A percentile compares a stretch with the other conserved stretches of the same genome.
These are phyloP conservation scores for Rosa chinensis DNA, from an alignment of 306 rosid species.

Conservation along the genomic window DNA sequence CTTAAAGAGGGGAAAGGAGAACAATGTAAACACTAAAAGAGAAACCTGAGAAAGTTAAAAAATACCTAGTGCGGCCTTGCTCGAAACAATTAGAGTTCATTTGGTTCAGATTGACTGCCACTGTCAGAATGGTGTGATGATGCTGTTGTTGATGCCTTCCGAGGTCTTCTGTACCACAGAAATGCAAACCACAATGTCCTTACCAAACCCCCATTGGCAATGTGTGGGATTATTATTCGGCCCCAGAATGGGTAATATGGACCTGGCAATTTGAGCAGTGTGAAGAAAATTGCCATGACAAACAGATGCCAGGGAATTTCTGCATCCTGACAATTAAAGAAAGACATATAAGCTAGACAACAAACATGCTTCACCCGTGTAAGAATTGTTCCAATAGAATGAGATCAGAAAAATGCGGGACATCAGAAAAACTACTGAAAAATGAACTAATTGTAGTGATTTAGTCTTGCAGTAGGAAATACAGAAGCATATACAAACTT, in stretches of 20 bases:
- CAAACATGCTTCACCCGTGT: not conserved
- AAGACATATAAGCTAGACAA: constrained; percentile 21
- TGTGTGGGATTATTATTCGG: constrained; percentile 75
- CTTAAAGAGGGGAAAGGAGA: not conserved
- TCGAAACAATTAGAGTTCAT: constrained; percentile 15
- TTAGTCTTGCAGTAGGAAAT: constrained; percentile 11
- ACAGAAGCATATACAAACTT: not conserved
- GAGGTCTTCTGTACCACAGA: constrained; percentile 39
- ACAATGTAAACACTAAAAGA: not conserved
- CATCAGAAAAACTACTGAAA: constrained; percentile 1
- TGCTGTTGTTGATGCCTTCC: constrained; percentile 12
- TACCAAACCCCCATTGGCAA: constrained; percentile 52
- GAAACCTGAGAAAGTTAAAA: not conserved
- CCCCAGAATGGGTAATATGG: constrained; percentile 95
- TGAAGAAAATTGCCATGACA: constrained; percentile 65
- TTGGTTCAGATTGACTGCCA: constrained; percentile 8
- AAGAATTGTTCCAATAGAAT: constrained; percentile 4
- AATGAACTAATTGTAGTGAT: not conserved
- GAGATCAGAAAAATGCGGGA: constrained; percentile 7
- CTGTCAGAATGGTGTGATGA: constrained; percentile 19
- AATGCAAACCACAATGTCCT: constrained; percentile 39
- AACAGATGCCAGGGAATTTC: constrained; percentile 95
- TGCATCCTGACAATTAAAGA: constrained; percentile 62
- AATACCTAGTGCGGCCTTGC: constrained; percentile 31
- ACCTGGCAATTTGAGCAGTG: constrained; percentile 77